These are phyloP conservation scores for Colletotrichum musae DNA, from an alignment of 2,329 filamentous ascomycete genomes.

Conservation along the genomic window DNA sequence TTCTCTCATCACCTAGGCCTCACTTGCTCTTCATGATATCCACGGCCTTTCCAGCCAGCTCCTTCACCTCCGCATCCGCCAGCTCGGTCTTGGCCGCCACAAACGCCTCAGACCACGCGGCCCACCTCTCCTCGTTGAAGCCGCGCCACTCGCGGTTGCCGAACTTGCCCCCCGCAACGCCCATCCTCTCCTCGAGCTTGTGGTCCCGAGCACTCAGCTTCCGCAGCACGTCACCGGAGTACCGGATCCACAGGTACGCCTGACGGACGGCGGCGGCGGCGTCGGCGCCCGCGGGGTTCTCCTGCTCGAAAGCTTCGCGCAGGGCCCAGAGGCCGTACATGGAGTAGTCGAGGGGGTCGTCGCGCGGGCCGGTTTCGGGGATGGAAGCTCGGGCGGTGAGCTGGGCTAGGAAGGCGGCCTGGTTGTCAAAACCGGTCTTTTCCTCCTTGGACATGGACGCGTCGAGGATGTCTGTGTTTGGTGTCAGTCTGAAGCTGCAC, in stretches of 20 bases:
- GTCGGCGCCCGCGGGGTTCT: conserved; percentile 14
- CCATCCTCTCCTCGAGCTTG: conserved; percentile 40
- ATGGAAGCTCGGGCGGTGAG: conserved; percentile 43
- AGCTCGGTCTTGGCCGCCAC: background rate
- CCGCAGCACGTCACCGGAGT: conserved; percentile 40
- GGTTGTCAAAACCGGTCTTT: conserved; percentile 40
- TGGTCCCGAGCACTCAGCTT: conserved; percentile 35
- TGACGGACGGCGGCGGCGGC: conserved; percentile 39
- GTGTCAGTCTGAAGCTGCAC: background rate
- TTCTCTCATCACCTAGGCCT: background rate
- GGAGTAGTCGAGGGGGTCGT: conserved; percentile 46
- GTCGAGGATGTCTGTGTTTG: conserved; percentile 38
- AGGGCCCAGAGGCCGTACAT: conserved; percentile 48
- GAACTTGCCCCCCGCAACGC: conserved; percentile 42
- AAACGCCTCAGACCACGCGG: conserved; percentile 45
- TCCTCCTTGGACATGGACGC: conserved; percentile 37
- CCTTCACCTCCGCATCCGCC: conserved; percentile 14
- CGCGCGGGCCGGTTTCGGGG: background rate
- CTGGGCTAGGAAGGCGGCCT: conserved; percentile 46
- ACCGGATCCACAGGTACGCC: conserved; percentile 45
- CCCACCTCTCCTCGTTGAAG: conserved; percentile 46
- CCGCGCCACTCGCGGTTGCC: conserved; percentile 45
- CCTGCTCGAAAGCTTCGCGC: conserved; percentile 47
- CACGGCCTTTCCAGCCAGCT: conserved; percentile 3
- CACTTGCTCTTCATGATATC: conserved; percentile 26